A percentile compares a stretch with the other conserved stretches of the same genome.
Conservation (phyloP, 148 eudicot genomes). For the Persicaria maculosa region DNA sequence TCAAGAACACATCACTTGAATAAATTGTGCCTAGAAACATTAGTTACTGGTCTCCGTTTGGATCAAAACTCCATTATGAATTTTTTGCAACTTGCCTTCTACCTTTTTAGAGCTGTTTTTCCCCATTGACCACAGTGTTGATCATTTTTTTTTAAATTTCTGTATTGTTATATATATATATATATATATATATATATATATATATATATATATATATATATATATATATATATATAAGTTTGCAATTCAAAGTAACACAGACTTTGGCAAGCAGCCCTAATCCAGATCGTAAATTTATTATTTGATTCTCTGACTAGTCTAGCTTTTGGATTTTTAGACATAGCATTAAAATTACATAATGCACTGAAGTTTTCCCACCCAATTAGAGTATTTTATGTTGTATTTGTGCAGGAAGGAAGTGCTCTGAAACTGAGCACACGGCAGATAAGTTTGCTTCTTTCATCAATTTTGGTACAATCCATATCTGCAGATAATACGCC, state of each 20-base stretch:
- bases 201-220: too few relatives aligned
- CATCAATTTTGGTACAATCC: constrained; percentile 92
- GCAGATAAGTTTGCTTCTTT: constrained; percentile 78
- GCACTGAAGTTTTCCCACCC: constrained; percentile 5
- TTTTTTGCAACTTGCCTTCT: not conserved
- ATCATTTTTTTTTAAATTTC: too few relatives aligned
- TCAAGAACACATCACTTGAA: not conserved
- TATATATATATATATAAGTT: too few relatives aligned
- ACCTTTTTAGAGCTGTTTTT: not conserved
- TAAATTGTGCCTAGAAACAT: not conserved
- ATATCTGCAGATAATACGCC: constrained; percentile 76
- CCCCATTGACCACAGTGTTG: too few relatives aligned
- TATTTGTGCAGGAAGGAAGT: constrained; percentile 48
- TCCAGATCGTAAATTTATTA: not conserved
- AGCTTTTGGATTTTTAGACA: not conserved
- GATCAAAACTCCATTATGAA: not conserved
- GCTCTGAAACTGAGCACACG: constrained; percentile 81
- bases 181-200: too few relatives aligned
- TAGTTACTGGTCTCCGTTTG: not conserved
- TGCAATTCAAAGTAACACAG: not conserved
- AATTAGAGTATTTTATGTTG: constrained; percentile 8
- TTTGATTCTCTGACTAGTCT: not conserved
- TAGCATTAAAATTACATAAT: not conserved
- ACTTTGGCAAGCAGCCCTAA: not conserved
- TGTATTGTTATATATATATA: too few relatives aligned